phyloP scores from a whole-genome alignment of 177 flowering plant genomes.

The Vitis hybrid region DNA sequence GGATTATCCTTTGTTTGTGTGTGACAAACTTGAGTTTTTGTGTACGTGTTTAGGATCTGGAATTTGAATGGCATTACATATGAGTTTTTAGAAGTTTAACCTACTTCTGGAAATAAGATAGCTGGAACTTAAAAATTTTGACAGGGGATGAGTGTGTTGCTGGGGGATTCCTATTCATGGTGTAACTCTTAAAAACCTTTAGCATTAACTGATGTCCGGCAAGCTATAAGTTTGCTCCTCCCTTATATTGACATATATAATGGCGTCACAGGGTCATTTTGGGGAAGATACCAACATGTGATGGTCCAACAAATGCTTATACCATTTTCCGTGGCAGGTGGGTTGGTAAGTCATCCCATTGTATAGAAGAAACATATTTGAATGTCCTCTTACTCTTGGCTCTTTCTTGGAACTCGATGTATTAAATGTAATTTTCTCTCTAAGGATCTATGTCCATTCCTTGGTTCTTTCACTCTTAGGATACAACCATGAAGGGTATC shows the following conservation, averaged over 20 bases:
- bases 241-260: conserved; percentile 59
- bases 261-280: conserved; percentile 90
- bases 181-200: conserved; percentile 10
- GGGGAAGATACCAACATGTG: conserved; percentile 92
- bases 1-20: background rate
- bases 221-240: conserved; percentile 23
- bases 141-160: conserved; percentile 1
- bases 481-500: background rate
- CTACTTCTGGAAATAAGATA: background rate
- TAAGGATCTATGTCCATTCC: conserved; percentile 1
- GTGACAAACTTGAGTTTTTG: background rate
- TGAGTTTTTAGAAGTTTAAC: background rate
- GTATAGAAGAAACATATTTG: conserved; percentile 23
- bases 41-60: background rate
- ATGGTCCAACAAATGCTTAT: conserved; percentile 83
- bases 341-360: conserved; percentile 75
- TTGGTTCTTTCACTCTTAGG: background rate
- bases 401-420: conserved; percentile 16
- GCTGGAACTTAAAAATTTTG: conserved; percentile 3
- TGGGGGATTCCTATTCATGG: background rate
- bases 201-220: conserved; percentile 13
- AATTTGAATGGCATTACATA: background rate
- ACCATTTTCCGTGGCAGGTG: conserved; percentile 89
- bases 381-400: conserved; percentile 19
- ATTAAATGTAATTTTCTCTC: conserved; percentile 7